A percentile compares a stretch with the other conserved stretches of the same genome.
These are phyloP conservation scores for Lyophyllum decastes DNA, from an alignment of 768 basidiomycete species.

Conservation along the genomic window DNA sequence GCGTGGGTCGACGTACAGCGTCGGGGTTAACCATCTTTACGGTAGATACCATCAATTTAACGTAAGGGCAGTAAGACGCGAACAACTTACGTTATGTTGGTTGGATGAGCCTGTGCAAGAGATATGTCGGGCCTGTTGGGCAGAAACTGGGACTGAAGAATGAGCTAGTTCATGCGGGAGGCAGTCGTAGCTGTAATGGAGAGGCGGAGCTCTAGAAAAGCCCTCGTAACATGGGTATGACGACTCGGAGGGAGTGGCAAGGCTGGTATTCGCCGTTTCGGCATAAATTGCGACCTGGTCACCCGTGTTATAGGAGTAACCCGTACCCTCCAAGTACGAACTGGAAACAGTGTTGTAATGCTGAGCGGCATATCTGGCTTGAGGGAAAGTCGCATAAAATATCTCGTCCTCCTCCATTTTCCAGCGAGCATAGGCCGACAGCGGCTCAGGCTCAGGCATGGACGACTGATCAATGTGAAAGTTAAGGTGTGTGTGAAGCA, in stretches of 20 bases:
- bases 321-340: constrained; percentile 15
- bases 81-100: constrained; percentile 13
- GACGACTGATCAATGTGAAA: constrained; percentile 5
- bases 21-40: background rate
- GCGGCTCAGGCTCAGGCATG: constrained; percentile 12
- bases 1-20: background rate
- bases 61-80: background rate
- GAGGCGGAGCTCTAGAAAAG: background rate
- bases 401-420: constrained; percentile 37
- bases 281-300: constrained; percentile 1
- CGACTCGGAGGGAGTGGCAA: background rate
- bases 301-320: constrained; percentile 12
- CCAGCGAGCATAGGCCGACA: constrained; percentile 33
- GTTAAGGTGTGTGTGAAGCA: background rate
- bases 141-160: background rate
- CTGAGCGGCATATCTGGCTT: constrained; percentile 26
- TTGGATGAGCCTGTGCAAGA: background rate
- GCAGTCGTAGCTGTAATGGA: background rate
- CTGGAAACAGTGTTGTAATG: constrained; percentile 14
- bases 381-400: constrained; percentile 41
- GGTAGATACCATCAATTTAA: constrained; percentile 1
- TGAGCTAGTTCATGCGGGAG: constrained; percentile 1
- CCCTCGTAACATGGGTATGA: background rate
- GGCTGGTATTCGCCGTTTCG: background rate
- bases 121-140: background rate